These are phyloP conservation scores for Microascus cirrosus DNA, from an alignment of 2,329 filamentous ascomycete genomes.

Conservation along the genomic window DNA sequence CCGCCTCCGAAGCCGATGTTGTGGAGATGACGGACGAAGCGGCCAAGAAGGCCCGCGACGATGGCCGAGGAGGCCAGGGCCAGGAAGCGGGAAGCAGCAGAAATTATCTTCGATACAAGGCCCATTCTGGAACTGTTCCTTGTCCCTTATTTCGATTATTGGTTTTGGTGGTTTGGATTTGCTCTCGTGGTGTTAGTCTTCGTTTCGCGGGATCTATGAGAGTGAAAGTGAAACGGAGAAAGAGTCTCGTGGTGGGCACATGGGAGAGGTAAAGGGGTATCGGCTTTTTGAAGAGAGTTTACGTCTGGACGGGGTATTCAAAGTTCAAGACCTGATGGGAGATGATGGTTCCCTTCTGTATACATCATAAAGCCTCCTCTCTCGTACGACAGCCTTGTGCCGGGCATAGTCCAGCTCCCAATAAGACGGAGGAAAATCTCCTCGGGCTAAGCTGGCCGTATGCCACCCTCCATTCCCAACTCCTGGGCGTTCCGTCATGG, in stretches of 20 bases:
- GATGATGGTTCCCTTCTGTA: neutral
- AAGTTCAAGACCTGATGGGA: neutral
- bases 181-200: neutral
- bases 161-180: neutral
- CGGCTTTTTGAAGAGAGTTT: neutral
- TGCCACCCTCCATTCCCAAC: no score
- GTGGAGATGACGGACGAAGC: slow-evolving; percentile 10
- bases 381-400: neutral
- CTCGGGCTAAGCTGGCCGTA: no score
- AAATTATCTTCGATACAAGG: slow-evolving; percentile 4
- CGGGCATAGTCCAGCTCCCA: no score
- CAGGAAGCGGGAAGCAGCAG: slow-evolving; percentile 9
- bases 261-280: neutral
- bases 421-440: no score
- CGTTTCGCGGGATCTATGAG: neutral
- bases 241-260: neutral
- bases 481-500: no score
- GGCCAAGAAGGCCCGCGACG: slow-evolving; percentile 12
- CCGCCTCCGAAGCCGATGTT: slow-evolving; percentile 6
- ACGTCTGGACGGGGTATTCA: neutral
- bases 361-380: neutral
- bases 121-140: neutral
- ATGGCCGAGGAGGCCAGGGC: slow-evolving; percentile 12
- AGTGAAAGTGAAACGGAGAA: neutral
- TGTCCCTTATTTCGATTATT: neutral